Evolutionary conservation across 2,329 filamentous ascomycete species (phyloP), one percentile per base, ranked within the genome.

Genomic region (Diaporthe amygdali): DNA sequence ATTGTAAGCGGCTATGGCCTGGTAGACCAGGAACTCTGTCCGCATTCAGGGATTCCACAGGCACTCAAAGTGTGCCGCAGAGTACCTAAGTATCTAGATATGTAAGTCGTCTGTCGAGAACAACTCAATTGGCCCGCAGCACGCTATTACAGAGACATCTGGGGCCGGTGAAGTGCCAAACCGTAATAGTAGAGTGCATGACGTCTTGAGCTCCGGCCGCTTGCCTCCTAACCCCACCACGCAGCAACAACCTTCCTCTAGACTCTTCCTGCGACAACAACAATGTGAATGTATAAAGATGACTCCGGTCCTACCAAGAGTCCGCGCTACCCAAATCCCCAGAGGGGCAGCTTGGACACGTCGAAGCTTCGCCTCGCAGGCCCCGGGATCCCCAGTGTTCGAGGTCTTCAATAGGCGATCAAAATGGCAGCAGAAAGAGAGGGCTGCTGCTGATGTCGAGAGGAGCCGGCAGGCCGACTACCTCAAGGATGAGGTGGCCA

Each of bases 351-450:
- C 51, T 22, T 49, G 78, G 74, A 73, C 74, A 14, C 76, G 83
- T 70, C 86, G 93, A 71, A 84, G 82, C 70, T 97, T 96, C 82
- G 95, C 96, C 66, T 89, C 94, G 71, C 92, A 95, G 82, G 88
- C 93, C 25, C 87, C 94, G 2, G 93, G 94, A 72, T 90, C 90
- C 49, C 93, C 95, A 32, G 90, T 91, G 46, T 90, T 97, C 76
- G 92, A 98, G 76, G 93, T 99, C 81, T 99, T 99, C 89, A 97
- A 97, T 82, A 90, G 91, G 73, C 89, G 89, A 76, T 90, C 92
- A 27, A 99, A 99, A 86, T 95, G 93, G 86, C 84, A 96, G 61
- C 96, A 99, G 80, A 97, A 94, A 81, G 95, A 98, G 81, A 90
- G 96, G 73, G 93, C 95, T 1, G 95, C 94, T 0, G 80, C 86